Percentiles rank a stretch among this genome's conserved stretches.
These are phyloP conservation scores for Nigrospora sphaerica DNA, from an alignment of 2,329 filamentous ascomycete species.

Conservation along the genomic window DNA sequence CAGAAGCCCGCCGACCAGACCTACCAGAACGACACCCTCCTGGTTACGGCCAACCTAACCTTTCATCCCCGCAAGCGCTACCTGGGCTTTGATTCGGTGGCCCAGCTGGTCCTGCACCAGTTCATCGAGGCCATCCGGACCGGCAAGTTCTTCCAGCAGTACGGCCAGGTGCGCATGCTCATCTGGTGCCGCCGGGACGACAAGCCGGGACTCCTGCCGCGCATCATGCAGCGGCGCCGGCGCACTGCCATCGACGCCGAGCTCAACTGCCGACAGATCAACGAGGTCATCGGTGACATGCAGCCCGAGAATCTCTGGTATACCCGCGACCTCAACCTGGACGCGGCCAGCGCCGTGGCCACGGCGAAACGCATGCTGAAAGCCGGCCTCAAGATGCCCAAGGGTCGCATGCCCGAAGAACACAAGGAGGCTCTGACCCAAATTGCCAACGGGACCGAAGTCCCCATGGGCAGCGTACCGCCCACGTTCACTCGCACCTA, in stretches of 20 bases:
- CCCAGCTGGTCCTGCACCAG: slow-evolving; percentile 52
- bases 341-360: slow-evolving; percentile 34
- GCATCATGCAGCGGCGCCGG: slow-evolving; percentile 44
- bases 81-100: slow-evolving; percentile 47
- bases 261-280: slow-evolving; percentile 49
- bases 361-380: slow-evolving; percentile 39
- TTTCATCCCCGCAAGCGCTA: slow-evolving; percentile 44
- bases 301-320: slow-evolving; percentile 14
- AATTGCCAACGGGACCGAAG: slow-evolving; percentile 22
- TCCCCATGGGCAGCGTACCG: slow-evolving; percentile 4
- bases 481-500: slow-evolving; percentile 8
- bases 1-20: slow-evolving; percentile 39
- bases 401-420: slow-evolving; percentile 30
- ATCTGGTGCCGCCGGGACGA: slow-evolving; percentile 62
- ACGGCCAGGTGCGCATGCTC: slow-evolving; percentile 74
- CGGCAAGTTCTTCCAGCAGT: slow-evolving; percentile 59
- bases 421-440: slow-evolving; percentile 30
- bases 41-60: slow-evolving; percentile 64
- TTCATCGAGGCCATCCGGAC: slow-evolving; percentile 52
- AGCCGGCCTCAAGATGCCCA: slow-evolving; percentile 33
- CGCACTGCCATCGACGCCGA: slow-evolving; percentile 55
- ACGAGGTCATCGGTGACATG: slow-evolving; percentile 46
- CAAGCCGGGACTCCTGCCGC: slow-evolving; percentile 52
- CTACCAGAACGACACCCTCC: slow-evolving; percentile 61
- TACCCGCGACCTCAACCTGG: slow-evolving; percentile 38